A percentile compares a stretch with the other conserved stretches of the same genome.
Conservation (phyloP, 495 filamentous ascomycete species). For the Parachaetomium inaequale region DNA sequence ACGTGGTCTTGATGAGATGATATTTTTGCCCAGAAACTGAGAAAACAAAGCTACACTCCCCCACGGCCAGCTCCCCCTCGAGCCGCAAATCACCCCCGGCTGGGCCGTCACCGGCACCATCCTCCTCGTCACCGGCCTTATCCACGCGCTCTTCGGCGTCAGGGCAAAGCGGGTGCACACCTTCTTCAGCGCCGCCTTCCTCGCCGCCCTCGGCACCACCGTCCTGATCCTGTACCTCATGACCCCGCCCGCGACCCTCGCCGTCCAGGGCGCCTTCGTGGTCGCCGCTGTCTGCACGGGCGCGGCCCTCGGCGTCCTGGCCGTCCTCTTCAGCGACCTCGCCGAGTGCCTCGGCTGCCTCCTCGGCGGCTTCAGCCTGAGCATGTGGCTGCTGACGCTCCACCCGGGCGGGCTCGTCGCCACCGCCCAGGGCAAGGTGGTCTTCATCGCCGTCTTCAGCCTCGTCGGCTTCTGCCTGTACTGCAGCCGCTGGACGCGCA, state of each 20-base stretch:
- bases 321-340: slow-evolving; percentile 78
- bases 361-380: slow-evolving; percentile 80
- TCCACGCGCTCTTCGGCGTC: slow-evolving; percentile 75
- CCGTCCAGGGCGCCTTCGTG: slow-evolving; percentile 83
- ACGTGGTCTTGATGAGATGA: neutral
- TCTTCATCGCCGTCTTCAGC: slow-evolving; percentile 72
- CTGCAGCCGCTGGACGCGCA: slow-evolving; percentile 73
- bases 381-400: slow-evolving; percentile 86
- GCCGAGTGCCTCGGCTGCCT: slow-evolving; percentile 85
- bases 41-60: slow-evolving; percentile 36
- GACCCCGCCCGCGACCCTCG: slow-evolving; percentile 70
- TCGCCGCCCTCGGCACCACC: slow-evolving; percentile 68
- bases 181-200: slow-evolving; percentile 72
- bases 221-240: slow-evolving; percentile 90
- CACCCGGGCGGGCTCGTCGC: slow-evolving; percentile 71
- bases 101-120: slow-evolving; percentile 75
- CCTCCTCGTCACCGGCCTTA: slow-evolving; percentile 63
- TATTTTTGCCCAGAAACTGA: neutral
- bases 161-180: slow-evolving; percentile 80
- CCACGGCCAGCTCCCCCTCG: slow-evolving; percentile 59
- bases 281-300: slow-evolving; percentile 77
- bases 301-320: slow-evolving; percentile 67
- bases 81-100: slow-evolving; percentile 73
- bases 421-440: slow-evolving; percentile 56
- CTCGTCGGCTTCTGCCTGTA: slow-evolving; percentile 65